These are phyloP conservation scores for Pyrenophora teres DNA, from an alignment of 2,329 filamentous ascomycete species.

Conservation along the genomic window DNA sequence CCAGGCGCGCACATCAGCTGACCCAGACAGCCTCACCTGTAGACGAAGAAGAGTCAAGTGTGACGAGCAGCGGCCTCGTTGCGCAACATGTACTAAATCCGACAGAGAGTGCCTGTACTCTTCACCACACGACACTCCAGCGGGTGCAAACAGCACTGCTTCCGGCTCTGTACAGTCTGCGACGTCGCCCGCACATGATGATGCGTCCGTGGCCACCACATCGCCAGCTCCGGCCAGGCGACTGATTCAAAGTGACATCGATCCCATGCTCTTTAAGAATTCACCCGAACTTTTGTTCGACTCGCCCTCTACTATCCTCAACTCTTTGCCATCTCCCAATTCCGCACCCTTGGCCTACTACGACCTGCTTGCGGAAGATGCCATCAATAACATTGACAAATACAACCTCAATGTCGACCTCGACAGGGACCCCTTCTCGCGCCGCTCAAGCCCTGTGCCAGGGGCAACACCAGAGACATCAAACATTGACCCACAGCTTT, in stretches of 20 bases:
- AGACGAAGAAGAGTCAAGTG: slow-evolving; percentile 58
- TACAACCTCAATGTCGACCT: slow-evolving; percentile 41
- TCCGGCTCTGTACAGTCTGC: slow-evolving; percentile 16
- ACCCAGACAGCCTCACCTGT: slow-evolving; percentile 48
- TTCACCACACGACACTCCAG: slow-evolving; percentile 14
- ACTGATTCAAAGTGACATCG: slow-evolving; percentile 26
- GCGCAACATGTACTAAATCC: slow-evolving; percentile 52
- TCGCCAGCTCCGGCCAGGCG: slow-evolving; percentile 26
- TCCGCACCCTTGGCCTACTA: slow-evolving; percentile 57
- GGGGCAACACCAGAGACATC: slow-evolving; percentile 22
- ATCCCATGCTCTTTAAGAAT: slow-evolving; percentile 24
- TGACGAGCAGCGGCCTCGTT: slow-evolving; percentile 54
- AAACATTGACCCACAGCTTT: slow-evolving; percentile 20
- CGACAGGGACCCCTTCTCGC: slow-evolving; percentile 30
- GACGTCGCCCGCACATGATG: slow-evolving; percentile 23
- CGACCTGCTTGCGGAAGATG: slow-evolving; percentile 54
- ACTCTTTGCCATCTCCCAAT: slow-evolving; percentile 48
- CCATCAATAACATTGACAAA: slow-evolving; percentile 44
- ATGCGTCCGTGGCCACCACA: slow-evolving; percentile 6
- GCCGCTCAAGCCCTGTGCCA: slow-evolving; percentile 31
- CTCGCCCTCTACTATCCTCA: slow-evolving; percentile 35
- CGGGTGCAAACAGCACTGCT: slow-evolving; percentile 9
- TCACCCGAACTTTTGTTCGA: slow-evolving; percentile 43
- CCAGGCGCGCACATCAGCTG: slow-evolving; percentile 8
- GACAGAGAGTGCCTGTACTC: slow-evolving; percentile 51